A percentile compares a stretch with the other conserved stretches of the same genome.
Conservation (phyloP, 129 eudicot genomes). For the Flaveria linearis region DNA sequence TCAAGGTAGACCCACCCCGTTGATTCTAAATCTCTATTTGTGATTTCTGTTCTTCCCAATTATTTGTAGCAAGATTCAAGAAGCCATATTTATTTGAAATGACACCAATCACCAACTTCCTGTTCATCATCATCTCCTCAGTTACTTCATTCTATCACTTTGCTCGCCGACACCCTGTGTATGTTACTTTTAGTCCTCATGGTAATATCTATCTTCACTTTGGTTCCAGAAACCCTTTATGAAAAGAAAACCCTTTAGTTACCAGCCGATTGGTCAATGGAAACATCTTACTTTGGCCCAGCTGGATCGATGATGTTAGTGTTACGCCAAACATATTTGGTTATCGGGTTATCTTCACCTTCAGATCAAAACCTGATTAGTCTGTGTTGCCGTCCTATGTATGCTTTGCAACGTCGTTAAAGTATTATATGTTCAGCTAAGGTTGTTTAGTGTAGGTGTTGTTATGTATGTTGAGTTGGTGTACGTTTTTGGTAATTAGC, state of each 20-base stretch:
- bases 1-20: too few relatives aligned
- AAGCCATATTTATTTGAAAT: not conserved
- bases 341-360: too few relatives aligned
- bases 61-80: not conserved
- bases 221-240: not conserved
- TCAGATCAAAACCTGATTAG: too few relatives aligned
- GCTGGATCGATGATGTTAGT: not conserved
- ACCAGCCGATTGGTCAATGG: not conserved
- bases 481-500: not conserved
- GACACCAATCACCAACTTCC: conserved; percentile 24
- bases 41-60: too few relatives aligned
- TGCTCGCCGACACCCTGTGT: conserved; percentile 21
- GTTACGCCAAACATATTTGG: not conserved
- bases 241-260: not conserved
- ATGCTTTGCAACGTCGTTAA: not conserved
- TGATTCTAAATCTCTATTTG: too few relatives aligned
- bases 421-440: not conserved
- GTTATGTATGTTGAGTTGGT: not conserved
- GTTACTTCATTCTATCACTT: conserved; percentile 18
- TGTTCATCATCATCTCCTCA: conserved; percentile 16
- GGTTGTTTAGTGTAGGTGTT: not conserved
- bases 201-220: conserved; percentile 26
- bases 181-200: conserved; percentile 20
- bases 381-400: not conserved
- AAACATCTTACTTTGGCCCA: not conserved